phyloP scores from a whole-genome alignment of 2,329 filamentous ascomycete genomes.

The Cordyceps cicadae region DNA sequence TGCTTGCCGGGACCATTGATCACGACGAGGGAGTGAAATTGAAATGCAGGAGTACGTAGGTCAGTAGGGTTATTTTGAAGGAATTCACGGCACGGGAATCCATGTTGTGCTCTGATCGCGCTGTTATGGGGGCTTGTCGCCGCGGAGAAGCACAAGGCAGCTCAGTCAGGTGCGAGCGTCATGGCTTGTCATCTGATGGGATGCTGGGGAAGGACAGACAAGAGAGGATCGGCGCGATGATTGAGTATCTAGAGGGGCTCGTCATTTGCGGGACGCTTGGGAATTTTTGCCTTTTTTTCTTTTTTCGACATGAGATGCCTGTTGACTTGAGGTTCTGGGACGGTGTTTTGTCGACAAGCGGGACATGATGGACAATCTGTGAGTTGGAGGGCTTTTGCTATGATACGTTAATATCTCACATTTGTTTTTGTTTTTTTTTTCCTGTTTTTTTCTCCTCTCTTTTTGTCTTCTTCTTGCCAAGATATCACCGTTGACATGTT shows the following conservation, averaged over 20 bases:
- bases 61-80: neutral
- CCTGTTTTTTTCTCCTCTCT: no score
- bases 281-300: no score
- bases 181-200: neutral
- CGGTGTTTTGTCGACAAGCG: no score
- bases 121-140: neutral
- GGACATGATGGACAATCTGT: no score
- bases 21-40: neutral
- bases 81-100: neutral
- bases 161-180: neutral
- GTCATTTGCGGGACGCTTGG: neutral
- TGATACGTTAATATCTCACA: no score
- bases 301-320: no score
- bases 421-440: no score
- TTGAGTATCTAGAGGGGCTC: neutral
- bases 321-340: no score
- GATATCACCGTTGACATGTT: no score
- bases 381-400: no score
- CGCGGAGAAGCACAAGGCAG: neutral
- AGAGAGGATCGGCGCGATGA: neutral
- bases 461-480: neutral
- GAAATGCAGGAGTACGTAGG: neutral
- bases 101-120: neutral
- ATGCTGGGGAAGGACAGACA: neutral
- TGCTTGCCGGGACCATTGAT: neutral